These are phyloP conservation scores for Chondrus crispus DNA, from an alignment of 23 red algal genomes.

Conservation along the genomic window DNA sequence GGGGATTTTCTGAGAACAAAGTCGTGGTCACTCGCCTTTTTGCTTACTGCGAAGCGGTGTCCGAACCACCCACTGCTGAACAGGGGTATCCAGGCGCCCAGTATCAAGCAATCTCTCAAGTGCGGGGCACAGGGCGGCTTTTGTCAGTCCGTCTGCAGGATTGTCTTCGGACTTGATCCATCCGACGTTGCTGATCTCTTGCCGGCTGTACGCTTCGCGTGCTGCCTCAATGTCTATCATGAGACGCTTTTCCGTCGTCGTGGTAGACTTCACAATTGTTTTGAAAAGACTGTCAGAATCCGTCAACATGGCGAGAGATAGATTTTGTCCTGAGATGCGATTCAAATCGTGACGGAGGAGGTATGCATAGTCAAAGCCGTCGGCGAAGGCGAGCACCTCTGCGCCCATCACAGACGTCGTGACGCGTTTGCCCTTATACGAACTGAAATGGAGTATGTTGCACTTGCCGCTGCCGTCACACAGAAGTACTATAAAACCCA, in stretches of 20 bases:
- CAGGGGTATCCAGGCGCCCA: too few species aligned
- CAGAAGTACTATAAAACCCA: slow-evolving; percentile 5
- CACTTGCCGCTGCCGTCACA: neutral
- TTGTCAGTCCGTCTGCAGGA: neutral
- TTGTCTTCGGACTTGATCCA: slow-evolving; percentile 10
- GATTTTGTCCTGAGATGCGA: neutral
- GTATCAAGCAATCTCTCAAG: too few species aligned
- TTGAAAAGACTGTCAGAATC: slow-evolving; percentile 11
- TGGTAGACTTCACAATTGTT: neutral
- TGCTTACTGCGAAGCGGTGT: too few species aligned
- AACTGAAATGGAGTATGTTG: neutral
- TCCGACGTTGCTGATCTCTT: neutral
- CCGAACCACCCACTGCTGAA: too few species aligned
- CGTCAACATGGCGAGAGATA: slow-evolving; percentile 7
- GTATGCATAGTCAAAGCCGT: neutral
- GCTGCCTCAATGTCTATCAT: slow-evolving; percentile 27
- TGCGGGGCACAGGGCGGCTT: too few species aligned
- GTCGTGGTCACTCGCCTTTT: too few species aligned
- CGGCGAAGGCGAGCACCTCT: neutral
- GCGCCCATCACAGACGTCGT: neutral
- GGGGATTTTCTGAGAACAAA: too few species aligned
- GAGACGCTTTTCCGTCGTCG: slow-evolving; percentile 14
- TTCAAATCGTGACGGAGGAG: slow-evolving; percentile 8
- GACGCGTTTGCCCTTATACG: neutral
- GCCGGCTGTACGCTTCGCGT: slow-evolving; percentile 3